A percentile compares a stretch with the other conserved stretches of the same genome.
Conservation (phyloP, 495 filamentous ascomycete genomes). For the Talaromyces adpressus region DNA sequence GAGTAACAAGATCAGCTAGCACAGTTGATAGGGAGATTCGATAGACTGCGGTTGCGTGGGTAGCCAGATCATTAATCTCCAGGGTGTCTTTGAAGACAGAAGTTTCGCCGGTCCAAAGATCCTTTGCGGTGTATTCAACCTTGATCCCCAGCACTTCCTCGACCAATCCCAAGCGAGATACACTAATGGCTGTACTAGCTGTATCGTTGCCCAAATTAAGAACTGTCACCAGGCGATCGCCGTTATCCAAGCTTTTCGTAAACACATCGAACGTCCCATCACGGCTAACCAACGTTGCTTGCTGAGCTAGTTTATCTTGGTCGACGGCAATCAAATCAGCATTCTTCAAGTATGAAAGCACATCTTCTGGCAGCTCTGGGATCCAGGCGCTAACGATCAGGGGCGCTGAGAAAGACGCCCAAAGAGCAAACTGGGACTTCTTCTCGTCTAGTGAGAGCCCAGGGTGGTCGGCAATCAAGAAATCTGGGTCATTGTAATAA, state of each 20-base stretch:
- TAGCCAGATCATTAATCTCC: conserved; percentile 14
- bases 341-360: conserved; percentile 26
- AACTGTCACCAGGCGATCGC: conserved; percentile 25
- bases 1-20: conserved; percentile 10
- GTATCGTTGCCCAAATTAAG: conserved; percentile 22
- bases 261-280: conserved; percentile 25
- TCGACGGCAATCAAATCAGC: conserved; percentile 30
- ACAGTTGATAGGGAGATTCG: conserved; percentile 16
- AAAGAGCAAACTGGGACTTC: conserved; percentile 34
- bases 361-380: conserved; percentile 24
- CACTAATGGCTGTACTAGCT: conserved; percentile 12
- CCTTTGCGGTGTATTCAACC: conserved; percentile 4
- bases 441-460: conserved; percentile 29
- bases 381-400: conserved; percentile 37
- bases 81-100: conserved; percentile 10
- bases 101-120: conserved; percentile 17
- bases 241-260: conserved; percentile 22
- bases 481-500: conserved; percentile 39
- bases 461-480: conserved; percentile 33
- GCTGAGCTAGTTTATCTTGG: conserved; percentile 32
- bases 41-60: conserved; percentile 23
- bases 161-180: conserved; percentile 18
- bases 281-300: conserved; percentile 32
- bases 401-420: conserved; percentile 31
- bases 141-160: not conserved